Base-by-base conservation (phyloP, 1,139 yeast species). In the Hyphopichia buzzinii region DNA sequence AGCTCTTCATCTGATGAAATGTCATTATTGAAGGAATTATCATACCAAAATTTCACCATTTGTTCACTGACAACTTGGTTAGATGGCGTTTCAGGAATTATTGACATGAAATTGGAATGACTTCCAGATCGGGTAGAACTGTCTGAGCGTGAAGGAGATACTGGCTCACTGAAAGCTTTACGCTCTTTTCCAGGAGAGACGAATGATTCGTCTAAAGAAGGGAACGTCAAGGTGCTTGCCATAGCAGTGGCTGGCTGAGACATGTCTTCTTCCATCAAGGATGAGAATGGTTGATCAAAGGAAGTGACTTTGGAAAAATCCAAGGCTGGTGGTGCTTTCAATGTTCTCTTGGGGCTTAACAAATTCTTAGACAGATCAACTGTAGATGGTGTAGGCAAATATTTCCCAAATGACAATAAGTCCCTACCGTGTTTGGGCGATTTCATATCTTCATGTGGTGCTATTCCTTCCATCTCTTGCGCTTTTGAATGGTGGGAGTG, bases 321-420 rank as follows among this genome's bases (percentile, higher is more conserved):
- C 30, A 50, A 42, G 4, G 41, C 38, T 5, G 44, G 43, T 4
- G 52, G 49, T 3, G 48, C 46, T 17, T 38, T 41, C 12, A 42
- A 35, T n/a, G 36, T 3, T 30, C 46, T 37, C 36, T 43, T 16
- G 21, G 48, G 37, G 13, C 34, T 34, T n/a, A 24, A 23, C 8
- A 25, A 17, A 28, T 23, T 26, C 34, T 46, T 52, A 1, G 74
- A 74, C 2, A 67, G 48, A 1, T 74, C 74, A 4, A 67, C 58
- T 0, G 68, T 65, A 1, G 72, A 64, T 3, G 72, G 73, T n/a
- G 64, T 58, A 2, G 75, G 74, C 34, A 68, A 52, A 26, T 68
- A 49, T 26, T 58, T 46, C 4, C 67, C 66, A 42, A 64, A 57
- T 19, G 60, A 38, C 2, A 36, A 25, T 24, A 14, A 17, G 27